Base-by-base conservation (phyloP, 169 alveolate species). In the Fabrea salina region DNA sequence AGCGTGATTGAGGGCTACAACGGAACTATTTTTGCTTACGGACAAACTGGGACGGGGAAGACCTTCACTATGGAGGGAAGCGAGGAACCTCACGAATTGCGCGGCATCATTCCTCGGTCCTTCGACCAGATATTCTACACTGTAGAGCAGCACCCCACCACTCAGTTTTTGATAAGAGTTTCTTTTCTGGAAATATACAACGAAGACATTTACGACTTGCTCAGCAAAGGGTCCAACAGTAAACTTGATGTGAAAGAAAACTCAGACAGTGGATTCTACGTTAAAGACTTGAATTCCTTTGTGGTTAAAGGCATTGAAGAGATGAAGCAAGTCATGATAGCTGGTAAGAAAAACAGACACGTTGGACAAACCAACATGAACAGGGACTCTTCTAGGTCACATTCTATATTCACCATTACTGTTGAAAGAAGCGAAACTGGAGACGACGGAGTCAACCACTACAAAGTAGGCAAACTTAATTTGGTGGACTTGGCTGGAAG, bases 401-500 rank as follows among this genome's bases (percentile, higher is more conserved):
- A 96, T 83, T 90, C 97, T 39, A 94, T 95, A 35, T 95, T 96
- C 86, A 88, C 97, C 1, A 78, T 95, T 22, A 81, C 86, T 6
- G 88, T 96, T 4, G 98, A 96, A 87, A 86, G 91, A 51, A 67
- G 70, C 66, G 93, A 89, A 74, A 56, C 53, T 51, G 88, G 68
- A 44, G 72, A 82, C 7, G 93, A 90, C 7, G 87, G 84, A 27
- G 86, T 84, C 39, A 49, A 74, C 80, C 57, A 90, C 85, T 82
- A 88, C 39, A 91, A 91, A 75, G 93, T 88, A 47, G 99, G 98
- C 5, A 95, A 93, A 78, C 85, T 96, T 72, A 94, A 96, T 84
- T 84, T 96, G 70, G 98, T 95, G n/a, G 99, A 96, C 87, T 83
- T 96, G 30, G 98, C 98, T 1, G 98, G 98, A 16, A 85, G 95